Evolutionary conservation across 2,329 filamentous ascomycete species (phyloP), one percentile per base, ranked within the genome.

Genomic region (Cryphonectria nitschkei): DNA sequence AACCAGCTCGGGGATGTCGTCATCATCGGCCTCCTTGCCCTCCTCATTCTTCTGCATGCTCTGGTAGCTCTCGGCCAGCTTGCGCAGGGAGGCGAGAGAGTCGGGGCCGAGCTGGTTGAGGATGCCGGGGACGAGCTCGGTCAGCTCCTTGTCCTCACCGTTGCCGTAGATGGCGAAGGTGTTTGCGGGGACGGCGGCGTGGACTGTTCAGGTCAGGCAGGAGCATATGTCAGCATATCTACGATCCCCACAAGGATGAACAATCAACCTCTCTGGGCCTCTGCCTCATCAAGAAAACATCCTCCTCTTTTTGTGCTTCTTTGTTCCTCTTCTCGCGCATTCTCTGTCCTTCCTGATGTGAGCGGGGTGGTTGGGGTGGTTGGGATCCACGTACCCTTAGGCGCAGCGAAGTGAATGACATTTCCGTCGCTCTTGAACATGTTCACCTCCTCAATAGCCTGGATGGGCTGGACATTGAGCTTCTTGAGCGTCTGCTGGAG

Each of bases 341-440:
- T 37, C 54, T 9, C 50, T 41, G 5, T 26, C 22, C 46, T 58
- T 37, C 26, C 61, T 16, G 13, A n/a, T 39, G 29, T n/a, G 39
- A 26, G 37, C 6, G 62, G 62, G 37, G 37, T 37, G 37, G 37
- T 37, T 37, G 60, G 60, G 62, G 39, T 32, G 43, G 26, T 65
- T 34, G 65, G 43, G 41, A 65, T 32, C 66, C 46, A 64, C 68
- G 34, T 86, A 98, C 96, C 96, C 89, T 98, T 98, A 78, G 96
- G 96, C 80, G 93, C 93, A 79, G 94, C 92, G 83, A 99, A 99
- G 90, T 99, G 96, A 81, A 99, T 98, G 84, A 99, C 96, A 84
- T 99, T 99, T 84, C 96, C 96, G 83, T 99, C 96, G 82, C 93
- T 92, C 93, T 99, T 99, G 92, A 99, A 99, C 96, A 99, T 99